Evolutionary conservation across 768 basidiomycete species (phyloP), one percentile per base, ranked within the genome.

Genomic region (Mrakia frigida): DNA sequence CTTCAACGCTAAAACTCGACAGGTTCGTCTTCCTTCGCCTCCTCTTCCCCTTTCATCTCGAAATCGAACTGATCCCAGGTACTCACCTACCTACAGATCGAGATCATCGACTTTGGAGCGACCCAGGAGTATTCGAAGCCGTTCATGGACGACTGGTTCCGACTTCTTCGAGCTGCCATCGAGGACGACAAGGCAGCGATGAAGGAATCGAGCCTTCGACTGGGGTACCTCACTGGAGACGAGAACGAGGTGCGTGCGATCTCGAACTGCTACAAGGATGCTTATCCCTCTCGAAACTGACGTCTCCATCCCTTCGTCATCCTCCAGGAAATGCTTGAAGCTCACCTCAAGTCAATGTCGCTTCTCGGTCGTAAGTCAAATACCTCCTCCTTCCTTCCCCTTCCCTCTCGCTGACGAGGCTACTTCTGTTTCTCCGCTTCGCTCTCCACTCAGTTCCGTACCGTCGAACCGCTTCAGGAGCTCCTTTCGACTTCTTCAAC

Each of bases 71-170:
- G 41, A 69, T 21, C 5, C 23, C 25, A 10, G 41, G 2, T 11
- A 14, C 21, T 11, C 18, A 2, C 35, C 31, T 31, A 2, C 28
- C 25, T 28, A 35, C 77, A 92, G 89, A 85, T 95, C 52, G 92
- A 92, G 79, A 85, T 99, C 35, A 91, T 99, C 72, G 97, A 99
- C 83, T 98, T 98, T 80, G 97, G 97, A 43, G 97, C 97, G 14
- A 94, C 94, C 0, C 87, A 94, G 35, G 89, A 89, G 79, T 99
- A 98, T 83, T 86, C 88, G 0, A 88, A 89, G 77, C 87, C 87
- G 74, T 99, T 98, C 82, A 94, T 97, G 84, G 91, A 94, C 82
- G 86, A 85, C 73, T 99, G 95, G 94, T 86, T 91, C 73, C 85
- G 84, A 21, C 87, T 99, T n/a, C 88, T 98, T n/a, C 86, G 87